phyloP scores from a whole-genome alignment of 129 eudicot genomes.

The Kitagawia praeruptora region DNA sequence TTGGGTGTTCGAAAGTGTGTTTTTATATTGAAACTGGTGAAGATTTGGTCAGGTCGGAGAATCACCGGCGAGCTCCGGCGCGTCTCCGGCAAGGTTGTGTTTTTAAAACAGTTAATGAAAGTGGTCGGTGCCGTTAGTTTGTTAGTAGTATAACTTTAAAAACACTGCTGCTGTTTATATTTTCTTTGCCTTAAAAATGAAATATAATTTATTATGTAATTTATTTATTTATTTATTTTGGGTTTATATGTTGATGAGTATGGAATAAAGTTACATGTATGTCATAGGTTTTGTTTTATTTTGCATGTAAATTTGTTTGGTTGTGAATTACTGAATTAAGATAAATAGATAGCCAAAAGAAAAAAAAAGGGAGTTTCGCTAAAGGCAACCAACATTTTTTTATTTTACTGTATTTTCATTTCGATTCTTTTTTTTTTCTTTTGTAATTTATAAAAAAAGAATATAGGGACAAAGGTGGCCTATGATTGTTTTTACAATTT shows the following conservation, averaged over 20 bases:
- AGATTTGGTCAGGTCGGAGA: constrained; percentile 21
- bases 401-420: too few species aligned
- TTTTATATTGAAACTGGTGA: not conserved
- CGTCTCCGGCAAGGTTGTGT: constrained; percentile 39
- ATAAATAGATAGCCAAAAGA: too few species aligned
- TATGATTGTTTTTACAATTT: too few species aligned
- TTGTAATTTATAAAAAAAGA: too few species aligned
- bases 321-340: too few species aligned
- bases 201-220: not conserved
- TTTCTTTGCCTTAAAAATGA: not conserved
- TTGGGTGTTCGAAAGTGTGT: not conserved
- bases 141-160: not conserved
- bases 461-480: too few species aligned
- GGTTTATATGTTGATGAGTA: not conserved
- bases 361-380: too few species aligned
- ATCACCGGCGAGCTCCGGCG: constrained; percentile 52
- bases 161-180: not conserved
- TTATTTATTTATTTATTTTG: not conserved
- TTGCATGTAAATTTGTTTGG: not conserved
- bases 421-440: too few species aligned
- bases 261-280: not conserved
- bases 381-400: too few species aligned
- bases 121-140: not conserved
- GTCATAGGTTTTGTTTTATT: not conserved
- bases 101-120: not conserved